Evolutionary conservation across 1,284 basidiomycete genomes (phyloP).

Genomic region (Moniliella sp.): DNA sequence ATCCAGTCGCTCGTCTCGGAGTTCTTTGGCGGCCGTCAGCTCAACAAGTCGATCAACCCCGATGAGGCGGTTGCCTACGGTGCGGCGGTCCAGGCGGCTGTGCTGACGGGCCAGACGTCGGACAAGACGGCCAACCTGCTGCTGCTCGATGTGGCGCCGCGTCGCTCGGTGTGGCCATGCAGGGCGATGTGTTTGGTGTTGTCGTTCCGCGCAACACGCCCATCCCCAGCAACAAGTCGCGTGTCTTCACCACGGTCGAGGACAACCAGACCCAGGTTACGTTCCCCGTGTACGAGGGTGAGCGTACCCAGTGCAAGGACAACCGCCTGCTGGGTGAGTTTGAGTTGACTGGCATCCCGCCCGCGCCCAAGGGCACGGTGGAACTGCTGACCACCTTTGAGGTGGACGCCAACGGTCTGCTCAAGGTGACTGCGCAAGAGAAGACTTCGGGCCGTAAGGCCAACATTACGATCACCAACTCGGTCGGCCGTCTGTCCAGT

Average conservation of each 20-base stretch:
- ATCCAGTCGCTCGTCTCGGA: constrained; percentile 93
- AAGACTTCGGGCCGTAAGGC: constrained; percentile 32
- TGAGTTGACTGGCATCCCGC: constrained; percentile 32
- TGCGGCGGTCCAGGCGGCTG: constrained; percentile 33
- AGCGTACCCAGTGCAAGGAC: constrained; percentile 34
- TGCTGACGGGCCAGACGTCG: constrained; percentile 33
- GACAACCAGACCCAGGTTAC: constrained; percentile 33
- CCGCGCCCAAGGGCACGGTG: constrained; percentile 31
- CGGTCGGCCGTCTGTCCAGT: constrained; percentile 27
- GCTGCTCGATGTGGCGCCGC: constrained; percentile 32
- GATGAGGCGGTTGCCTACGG: constrained; percentile 38
- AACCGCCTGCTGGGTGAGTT: constrained; percentile 34
- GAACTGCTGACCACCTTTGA: constrained; percentile 32
- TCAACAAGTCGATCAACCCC: constrained; percentile 68
- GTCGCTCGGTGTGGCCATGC: constrained; percentile 35
- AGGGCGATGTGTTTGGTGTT: constrained; percentile 33
- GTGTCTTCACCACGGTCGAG: constrained; percentile 33
- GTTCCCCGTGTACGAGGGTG: constrained; percentile 34
- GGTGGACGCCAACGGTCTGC: constrained; percentile 33
- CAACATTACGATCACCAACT: constrained; percentile 35
- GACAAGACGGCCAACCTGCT: constrained; percentile 35
- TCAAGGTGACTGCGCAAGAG: constrained; percentile 31
- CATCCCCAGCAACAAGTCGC: constrained; percentile 32
- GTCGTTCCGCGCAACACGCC: constrained; percentile 33
- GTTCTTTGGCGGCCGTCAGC: constrained; percentile 82